Conservation (phyloP, 2,329 filamentous ascomycete species). For the Sclerotinia nivalis region DNA sequence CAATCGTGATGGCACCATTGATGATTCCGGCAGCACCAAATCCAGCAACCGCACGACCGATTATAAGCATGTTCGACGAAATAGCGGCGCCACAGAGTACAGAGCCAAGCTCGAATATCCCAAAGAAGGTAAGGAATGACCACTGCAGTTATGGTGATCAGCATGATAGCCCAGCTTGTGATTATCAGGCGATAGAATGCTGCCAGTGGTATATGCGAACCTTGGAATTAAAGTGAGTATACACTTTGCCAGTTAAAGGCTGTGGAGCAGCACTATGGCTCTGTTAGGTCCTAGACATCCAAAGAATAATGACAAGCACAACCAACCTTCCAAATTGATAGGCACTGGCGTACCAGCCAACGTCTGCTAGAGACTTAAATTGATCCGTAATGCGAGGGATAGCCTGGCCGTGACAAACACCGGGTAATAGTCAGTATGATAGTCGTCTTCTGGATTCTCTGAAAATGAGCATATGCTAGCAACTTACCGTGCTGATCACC, state of each 20-base stretch:
- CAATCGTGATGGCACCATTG: slow-evolving; percentile 52
- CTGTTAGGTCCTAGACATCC: no score
- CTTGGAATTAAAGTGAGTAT: no score
- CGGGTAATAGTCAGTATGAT: no score
- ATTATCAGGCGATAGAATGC: no score
- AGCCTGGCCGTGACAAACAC: no score
- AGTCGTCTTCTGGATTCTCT: no score
- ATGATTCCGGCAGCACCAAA: slow-evolving; percentile 52
- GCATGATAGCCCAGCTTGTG: no score
- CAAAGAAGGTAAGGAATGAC: slow-evolving; percentile 1
- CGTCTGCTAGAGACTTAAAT: slow-evolving; percentile 22
- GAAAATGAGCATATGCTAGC: no score
- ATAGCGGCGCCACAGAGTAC: slow-evolving; percentile 52
- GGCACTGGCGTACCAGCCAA: slow-evolving; percentile 26
- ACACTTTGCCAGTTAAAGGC: slow-evolving; percentile 19
- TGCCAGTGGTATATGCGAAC: no score
- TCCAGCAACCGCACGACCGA: slow-evolving; percentile 54
- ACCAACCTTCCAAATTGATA: slow-evolving; percentile 18
- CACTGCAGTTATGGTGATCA: no score
- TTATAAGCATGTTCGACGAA: slow-evolving; percentile 41
- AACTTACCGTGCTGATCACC: no score
- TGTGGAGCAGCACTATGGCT: slow-evolving; percentile 16
- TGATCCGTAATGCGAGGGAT: slow-evolving; percentile 36
- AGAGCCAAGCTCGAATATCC: slow-evolving; percentile 57
- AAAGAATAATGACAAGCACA: no score